Base-by-base conservation (phyloP, 139 green algal species). In the Chlamydomonas sp. region DNA sequence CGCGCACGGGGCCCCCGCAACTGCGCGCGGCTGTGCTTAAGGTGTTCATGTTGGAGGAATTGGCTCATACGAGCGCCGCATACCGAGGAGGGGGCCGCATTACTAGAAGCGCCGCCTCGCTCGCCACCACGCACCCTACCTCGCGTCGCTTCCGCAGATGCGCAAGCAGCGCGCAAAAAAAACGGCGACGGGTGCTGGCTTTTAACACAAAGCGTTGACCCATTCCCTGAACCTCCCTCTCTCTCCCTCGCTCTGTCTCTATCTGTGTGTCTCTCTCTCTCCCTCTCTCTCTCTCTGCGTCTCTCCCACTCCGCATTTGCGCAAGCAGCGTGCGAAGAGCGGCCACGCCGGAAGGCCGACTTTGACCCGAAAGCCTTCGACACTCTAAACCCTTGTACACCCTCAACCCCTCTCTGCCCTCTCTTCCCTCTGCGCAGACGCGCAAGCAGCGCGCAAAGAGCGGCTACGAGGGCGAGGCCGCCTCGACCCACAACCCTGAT, bases 111-210 rank as follows among this genome's bases (percentile, higher is more conserved):
- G n/a, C n/a, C n/a, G n/a, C n/a, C n/a, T n/a, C n/a, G n/a, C n/a
- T n/a, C n/a, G n/a, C n/a, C n/a, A n/a, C n/a, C n/a, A n/a, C n/a
- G n/a, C n/a, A n/a, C n/a, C n/a, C n/a, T n/a, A n/a, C n/a, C n/a
- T n/a, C n/a, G n/a, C n/a, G n/a, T n/a, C n/a, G n/a, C n/a, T n/a
- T n/a, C n/a, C n/a, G n/a, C n/a, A n/a, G n/a, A n/a, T n/a, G 83
- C 72, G 89, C n/a, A 91, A 92, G 71, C 72, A 84, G 63, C 69
- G 88, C n/a, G 54, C 83, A 49, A 72, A 85, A 57, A 70, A 30
- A 57, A 73, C 67, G 29, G 79, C 66, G 37, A 75, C 43, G 16
- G 20, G 20, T 54, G 43, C 43, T 26, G 13, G 43, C 20, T 26
- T 54, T 26, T 26, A 54, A 54, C 20, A 54, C 16, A 26, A 26